These are phyloP conservation scores for Podaxis mareebaensis DNA, from an alignment of 768 basidiomycete genomes.

Conservation along the genomic window DNA sequence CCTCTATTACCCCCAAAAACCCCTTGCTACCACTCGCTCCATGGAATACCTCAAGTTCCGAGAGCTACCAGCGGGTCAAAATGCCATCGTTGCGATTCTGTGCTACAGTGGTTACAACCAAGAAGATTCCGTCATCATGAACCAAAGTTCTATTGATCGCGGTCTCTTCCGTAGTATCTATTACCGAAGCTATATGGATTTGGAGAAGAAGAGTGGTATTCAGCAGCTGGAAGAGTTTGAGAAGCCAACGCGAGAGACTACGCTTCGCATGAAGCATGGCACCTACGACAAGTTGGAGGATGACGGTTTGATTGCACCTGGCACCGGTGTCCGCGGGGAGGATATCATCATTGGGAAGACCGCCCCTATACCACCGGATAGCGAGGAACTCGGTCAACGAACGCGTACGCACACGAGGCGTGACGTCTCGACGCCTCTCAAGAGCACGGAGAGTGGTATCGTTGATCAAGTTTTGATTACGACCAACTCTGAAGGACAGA, in stretches of 20 bases:
- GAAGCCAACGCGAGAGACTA: slow-evolving; percentile 91
- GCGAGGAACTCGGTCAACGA: slow-evolving; percentile 95
- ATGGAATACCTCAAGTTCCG: slow-evolving; percentile 99
- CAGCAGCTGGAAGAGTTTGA: slow-evolving; percentile 95
- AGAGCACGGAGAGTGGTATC: slow-evolving; percentile 97
- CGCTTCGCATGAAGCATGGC: slow-evolving; percentile 95
- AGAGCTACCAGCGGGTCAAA: slow-evolving; percentile 98
- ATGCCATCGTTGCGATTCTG: slow-evolving; percentile 96
- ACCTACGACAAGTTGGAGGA: slow-evolving; percentile 98
- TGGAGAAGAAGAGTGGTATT: slow-evolving; percentile 95
- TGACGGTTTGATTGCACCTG: slow-evolving; percentile 94
- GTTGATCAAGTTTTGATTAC: slow-evolving; percentile 98
- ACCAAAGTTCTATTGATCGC: slow-evolving; percentile 97
- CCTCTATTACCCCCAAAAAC: slow-evolving; percentile 98
- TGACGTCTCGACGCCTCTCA: slow-evolving; percentile 96
- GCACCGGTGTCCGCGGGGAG: slow-evolving; percentile 92
- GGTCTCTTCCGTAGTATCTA: slow-evolving; percentile 99
- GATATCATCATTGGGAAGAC: slow-evolving; percentile 99
- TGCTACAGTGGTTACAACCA: slow-evolving; percentile 99
- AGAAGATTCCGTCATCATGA: slow-evolving; percentile 99
- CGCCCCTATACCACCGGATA: slow-evolving; percentile 93
- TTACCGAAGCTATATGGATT: slow-evolving; percentile 97
- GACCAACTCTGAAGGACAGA: slow-evolving; percentile 93
- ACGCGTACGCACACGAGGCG: slow-evolving; percentile 92
- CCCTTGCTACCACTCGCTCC: slow-evolving; percentile 95